phyloP scores from a whole-genome alignment of 345 rosid genomes.

The Erucastrum elatum region DNA sequence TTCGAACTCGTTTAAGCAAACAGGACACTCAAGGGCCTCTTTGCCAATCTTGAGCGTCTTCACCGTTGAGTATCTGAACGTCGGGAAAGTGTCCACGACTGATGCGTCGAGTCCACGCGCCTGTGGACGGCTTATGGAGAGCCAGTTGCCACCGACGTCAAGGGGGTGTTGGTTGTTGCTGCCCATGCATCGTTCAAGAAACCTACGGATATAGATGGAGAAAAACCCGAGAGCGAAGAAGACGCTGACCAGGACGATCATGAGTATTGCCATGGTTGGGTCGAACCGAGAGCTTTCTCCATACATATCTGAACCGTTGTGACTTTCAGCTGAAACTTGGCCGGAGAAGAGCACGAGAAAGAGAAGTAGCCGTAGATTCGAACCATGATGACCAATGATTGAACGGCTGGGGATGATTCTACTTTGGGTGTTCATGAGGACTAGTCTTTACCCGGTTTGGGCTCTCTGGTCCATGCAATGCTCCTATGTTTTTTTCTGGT shows the following conservation, averaged over 20 bases:
- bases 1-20: conserved; percentile 81
- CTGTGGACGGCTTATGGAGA: conserved; percentile 25
- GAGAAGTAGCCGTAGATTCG: conserved; percentile 15
- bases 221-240: conserved; percentile 71
- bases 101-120: conserved; percentile 61
- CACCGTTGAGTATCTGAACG: conserved; percentile 64
- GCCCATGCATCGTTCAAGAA: conserved; percentile 40
- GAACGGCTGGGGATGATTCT: conserved; percentile 6
- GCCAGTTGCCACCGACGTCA: conserved; percentile 30
- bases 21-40: conserved; percentile 73
- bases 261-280: conserved; percentile 64
- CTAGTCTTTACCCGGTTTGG: not conserved
- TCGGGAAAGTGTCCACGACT: conserved; percentile 65
- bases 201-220: conserved; percentile 68
- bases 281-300: conserved; percentile 39
- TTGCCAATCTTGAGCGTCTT: conserved; percentile 61
- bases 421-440: conserved; percentile 6
- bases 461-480: not conserved
- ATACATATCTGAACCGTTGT: conserved; percentile 6
- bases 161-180: not conserved
- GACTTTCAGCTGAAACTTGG: conserved; percentile 32
- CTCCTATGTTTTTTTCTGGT: not conserved
- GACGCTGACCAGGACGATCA: conserved; percentile 55
- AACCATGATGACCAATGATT: conserved; percentile 15
- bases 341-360: conserved; percentile 22